These are phyloP conservation scores for Tulasnella sp. DNA, from an alignment of 768 basidiomycete genomes.

Conservation along the genomic window DNA sequence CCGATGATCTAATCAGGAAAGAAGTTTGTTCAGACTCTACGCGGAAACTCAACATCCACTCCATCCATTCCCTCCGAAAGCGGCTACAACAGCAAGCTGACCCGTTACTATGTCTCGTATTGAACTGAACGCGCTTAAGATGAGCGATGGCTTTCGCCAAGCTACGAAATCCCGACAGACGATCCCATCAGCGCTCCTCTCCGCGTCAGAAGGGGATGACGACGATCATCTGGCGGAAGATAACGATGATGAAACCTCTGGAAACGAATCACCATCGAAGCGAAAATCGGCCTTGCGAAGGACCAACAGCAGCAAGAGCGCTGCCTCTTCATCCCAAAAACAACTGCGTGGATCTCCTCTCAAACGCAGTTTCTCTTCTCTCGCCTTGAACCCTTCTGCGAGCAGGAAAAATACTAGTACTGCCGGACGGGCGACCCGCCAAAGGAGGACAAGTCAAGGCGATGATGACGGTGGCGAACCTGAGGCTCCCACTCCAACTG, in stretches of 20 bases:
- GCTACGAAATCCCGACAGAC: constrained; percentile 2
- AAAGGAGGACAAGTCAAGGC: not conserved
- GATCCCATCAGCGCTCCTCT: not conserved
- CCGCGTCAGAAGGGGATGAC: not conserved
- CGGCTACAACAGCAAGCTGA: too few species aligned
- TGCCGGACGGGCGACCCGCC: not conserved
- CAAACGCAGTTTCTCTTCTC: too few species aligned
- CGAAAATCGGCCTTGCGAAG: too few species aligned
- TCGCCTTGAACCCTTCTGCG: not conserved
- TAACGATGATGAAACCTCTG: not conserved
- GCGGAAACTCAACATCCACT: too few species aligned
- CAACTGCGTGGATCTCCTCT: too few species aligned
- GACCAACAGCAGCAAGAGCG: too few species aligned
- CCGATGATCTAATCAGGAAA: too few species aligned
- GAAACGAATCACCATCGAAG: too few species aligned
- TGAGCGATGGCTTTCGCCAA: constrained; percentile 5
- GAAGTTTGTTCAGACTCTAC: too few species aligned
- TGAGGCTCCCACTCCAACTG: not conserved
- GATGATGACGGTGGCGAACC: not conserved
- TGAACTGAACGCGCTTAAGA: not conserved
- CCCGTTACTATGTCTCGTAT: too few species aligned
- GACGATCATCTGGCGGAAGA: not conserved
- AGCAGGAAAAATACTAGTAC: not conserved
- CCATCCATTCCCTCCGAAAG: too few species aligned
- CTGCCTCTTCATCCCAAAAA: too few species aligned